Base-by-base conservation (phyloP, 2,329 filamentous ascomycete species). In the Colletotrichum magnum region DNA sequence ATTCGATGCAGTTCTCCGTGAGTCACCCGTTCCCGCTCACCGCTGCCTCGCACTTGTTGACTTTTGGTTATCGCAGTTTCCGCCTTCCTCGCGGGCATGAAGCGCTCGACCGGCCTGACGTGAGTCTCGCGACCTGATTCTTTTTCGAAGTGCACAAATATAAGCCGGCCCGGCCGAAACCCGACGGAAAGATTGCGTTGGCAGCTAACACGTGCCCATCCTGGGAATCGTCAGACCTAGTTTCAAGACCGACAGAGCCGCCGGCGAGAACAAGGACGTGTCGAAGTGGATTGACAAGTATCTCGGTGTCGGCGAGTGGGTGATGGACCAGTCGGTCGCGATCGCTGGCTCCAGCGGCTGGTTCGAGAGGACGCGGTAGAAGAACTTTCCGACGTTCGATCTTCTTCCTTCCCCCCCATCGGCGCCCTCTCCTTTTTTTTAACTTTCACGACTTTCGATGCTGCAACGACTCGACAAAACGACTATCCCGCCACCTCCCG, bases 41-140 rank as follows among this genome's bases (percentile, higher is more conserved):
- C 32, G 16, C 13, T 59, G 53, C 18, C 50, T 21, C 36, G 41
- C 28, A 43, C 24, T 28, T n/a, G 16, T 66, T 71, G 52, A 64
- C 51, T 39, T 18, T 28, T 12, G 47, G 5, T 57, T 21, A 18
- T 41, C 21, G n/a, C 69, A 97, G 93, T 99, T 81, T 99, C 96
- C 77, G 94, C 96, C 72, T 95, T 98, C 81, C 91, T 99, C 74
- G 96, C 96, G 47, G 96, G 96, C 77, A 95, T 99, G 86, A 97
- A 97, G 85, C 94, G 96, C 75, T 98, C 95, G 73, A 98, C 96
- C 71, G 96, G 96, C 77, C 88, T 99, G 84, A 98, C 95, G 96
- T 99, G 93, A 89, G 93, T 92, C 47, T 26, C n/a, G 10, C 2
- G n/a, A 45, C 28, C 16, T 45, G 18, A 28, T 24, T 24, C 21